Conservation (phyloP, 805 yeast genomes). For the Candida koratica region DNA sequence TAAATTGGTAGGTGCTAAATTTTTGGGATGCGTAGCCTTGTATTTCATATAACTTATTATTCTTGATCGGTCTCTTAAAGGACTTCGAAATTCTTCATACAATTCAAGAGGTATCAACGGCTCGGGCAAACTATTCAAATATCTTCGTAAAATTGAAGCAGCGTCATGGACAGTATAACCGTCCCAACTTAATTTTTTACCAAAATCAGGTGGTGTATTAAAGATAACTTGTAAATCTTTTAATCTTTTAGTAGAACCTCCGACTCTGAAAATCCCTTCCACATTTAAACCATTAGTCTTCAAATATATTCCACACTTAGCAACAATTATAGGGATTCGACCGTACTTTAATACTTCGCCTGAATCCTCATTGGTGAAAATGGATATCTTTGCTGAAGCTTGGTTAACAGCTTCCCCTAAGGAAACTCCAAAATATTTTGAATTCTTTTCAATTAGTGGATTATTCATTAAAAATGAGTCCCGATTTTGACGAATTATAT, state of each 20-base stretch:
- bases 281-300: slow-evolving; percentile 73
- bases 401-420: slow-evolving; percentile 63
- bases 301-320: slow-evolving; percentile 85
- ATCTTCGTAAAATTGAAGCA: slow-evolving; percentile 83
- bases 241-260: slow-evolving; percentile 85
- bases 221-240: slow-evolving; percentile 80
- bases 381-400: slow-evolving; percentile 74
- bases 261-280: slow-evolving; percentile 90
- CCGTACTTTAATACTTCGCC: slow-evolving; percentile 77
- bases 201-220: slow-evolving; percentile 85
- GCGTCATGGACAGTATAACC: slow-evolving; percentile 96
- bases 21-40: slow-evolving; percentile 45
- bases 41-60: slow-evolving; percentile 63
- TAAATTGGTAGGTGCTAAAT: not conserved
- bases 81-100: slow-evolving; percentile 77
- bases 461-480: slow-evolving; percentile 48
- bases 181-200: slow-evolving; percentile 84
- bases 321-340: slow-evolving; percentile 87
- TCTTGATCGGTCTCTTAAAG: slow-evolving; percentile 60
- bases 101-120: slow-evolving; percentile 79
- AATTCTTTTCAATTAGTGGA: slow-evolving; percentile 43
- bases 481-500: slow-evolving; percentile 41
- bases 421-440: slow-evolving; percentile 74
- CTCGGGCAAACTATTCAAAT: slow-evolving; percentile 82
- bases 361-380: slow-evolving; percentile 49